phyloP scores from a whole-genome alignment of 176 grass and related monocot species.

The Triticum aestivum region DNA sequence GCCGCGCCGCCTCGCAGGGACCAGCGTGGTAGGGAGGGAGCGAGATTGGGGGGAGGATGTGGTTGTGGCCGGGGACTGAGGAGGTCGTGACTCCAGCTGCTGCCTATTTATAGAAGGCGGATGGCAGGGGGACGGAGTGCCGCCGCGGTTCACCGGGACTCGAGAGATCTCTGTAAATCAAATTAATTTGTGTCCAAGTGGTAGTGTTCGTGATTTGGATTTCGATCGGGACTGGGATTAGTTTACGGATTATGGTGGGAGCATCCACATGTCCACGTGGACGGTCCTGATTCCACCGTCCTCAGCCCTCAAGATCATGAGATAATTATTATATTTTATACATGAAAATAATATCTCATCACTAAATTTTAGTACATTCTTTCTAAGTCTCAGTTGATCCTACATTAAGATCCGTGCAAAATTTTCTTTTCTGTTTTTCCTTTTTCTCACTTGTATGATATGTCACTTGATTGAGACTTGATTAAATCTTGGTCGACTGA shows the following conservation, averaged over 20 bases:
- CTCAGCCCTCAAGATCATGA: background rate
- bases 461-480: too few species aligned
- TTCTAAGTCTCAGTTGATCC: too few species aligned
- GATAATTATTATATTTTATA: background rate
- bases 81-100: background rate
- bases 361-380: too few species aligned
- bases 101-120: constrained; percentile 8
- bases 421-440: too few species aligned
- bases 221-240: background rate
- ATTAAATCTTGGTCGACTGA: too few species aligned
- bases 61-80: background rate
- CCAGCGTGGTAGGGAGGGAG: background rate
- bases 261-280: background rate
- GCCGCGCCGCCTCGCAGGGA: too few species aligned
- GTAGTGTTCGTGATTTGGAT: background rate
- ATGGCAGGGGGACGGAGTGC: background rate
- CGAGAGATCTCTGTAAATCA: background rate
- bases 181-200: background rate
- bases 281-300: background rate
- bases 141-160: background rate
- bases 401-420: too few species aligned
- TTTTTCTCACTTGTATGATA: too few species aligned
- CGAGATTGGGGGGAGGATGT: constrained; percentile 11
- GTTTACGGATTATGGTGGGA: background rate
- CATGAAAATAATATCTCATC: too few species aligned